Evolutionary conservation across 1,284 basidiomycete species (phyloP), one percentile per base, ranked within the genome.

Genomic region (Leccinum huronense): DNA sequence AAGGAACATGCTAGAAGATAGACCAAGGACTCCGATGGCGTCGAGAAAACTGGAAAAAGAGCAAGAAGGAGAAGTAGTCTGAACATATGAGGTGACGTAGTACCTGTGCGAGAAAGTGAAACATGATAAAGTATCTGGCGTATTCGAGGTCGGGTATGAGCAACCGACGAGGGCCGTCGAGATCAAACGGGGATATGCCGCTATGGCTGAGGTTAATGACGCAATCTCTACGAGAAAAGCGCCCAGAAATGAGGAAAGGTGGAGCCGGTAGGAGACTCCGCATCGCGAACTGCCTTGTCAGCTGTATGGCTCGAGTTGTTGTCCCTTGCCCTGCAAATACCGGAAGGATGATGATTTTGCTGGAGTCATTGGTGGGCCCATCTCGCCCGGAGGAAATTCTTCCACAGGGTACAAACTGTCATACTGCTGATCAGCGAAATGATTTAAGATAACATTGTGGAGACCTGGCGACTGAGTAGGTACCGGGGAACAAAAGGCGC

Each of bases 1-100:
- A 9, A 84, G 77, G 57, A 89, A 74, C 60, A 87, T 80, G n/a
- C 87, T 87, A 33, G 85, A 86, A 6, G 86, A 88, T 72, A 87
- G 86, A 3, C 84, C 86, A 1, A 87, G 72, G 53, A 86, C 69
- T 16, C 83, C 83, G 23, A 77, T 81, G 23, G 65, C 57, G 67
- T 73, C 68, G 53, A 84, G 69, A 57, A 81, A 81, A 48, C 73
- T 67, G 53, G 83, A 69, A 57, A 81, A 81, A 48, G 79, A 74
- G 33, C 67, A 69, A 36, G 66, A 68, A 5, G 69, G 70, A 36
- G 66, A 68, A 5, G 68, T 62, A 27, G 69, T 48, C 63, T 81
- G 80, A 27, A 79, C 70, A 65, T 80, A 80, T 36, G 76, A 76
- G 79, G 69, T 85, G 88, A 27, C 81, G 81, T 56, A 88, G 76